These are phyloP conservation scores for Sicyos edulis DNA, from an alignment of 306 rosid genomes.

Conservation along the genomic window DNA sequence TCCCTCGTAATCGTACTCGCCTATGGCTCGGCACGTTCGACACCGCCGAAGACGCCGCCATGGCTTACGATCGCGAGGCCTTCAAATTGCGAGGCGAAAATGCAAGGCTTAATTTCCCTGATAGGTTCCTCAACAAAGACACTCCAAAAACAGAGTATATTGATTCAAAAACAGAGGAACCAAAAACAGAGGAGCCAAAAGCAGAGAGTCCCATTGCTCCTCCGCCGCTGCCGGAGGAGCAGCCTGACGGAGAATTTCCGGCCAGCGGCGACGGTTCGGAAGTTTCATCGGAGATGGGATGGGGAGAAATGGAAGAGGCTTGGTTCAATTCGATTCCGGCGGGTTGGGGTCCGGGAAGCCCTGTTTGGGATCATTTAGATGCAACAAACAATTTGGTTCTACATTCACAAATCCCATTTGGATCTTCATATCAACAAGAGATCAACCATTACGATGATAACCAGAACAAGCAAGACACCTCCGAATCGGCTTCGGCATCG, in stretches of 20 bases:
- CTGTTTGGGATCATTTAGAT: constrained; percentile 90
- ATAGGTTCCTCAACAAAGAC: constrained; percentile 52
- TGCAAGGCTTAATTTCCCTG: constrained; percentile 91
- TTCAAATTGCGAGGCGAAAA: constrained; percentile 84
- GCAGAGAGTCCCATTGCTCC: constrained; percentile 18
- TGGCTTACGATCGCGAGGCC: constrained; percentile 97
- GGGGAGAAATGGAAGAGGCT: constrained; percentile 82
- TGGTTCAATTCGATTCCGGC: constrained; percentile 83
- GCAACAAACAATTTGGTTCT: constrained; percentile 44
- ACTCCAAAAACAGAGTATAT: constrained; percentile 5
- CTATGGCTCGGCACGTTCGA: constrained; percentile 97
- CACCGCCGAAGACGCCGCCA: constrained; percentile 94
- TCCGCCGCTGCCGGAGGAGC: constrained; percentile 31
- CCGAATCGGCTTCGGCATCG: constrained; percentile 25
- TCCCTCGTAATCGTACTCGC: constrained; percentile 82
- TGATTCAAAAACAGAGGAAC: not conserved
- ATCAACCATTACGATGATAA: constrained; percentile 18
- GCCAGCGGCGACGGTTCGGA: constrained; percentile 35
- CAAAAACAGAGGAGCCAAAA: not conserved
- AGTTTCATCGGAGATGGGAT: constrained; percentile 47
- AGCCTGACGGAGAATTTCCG: constrained; percentile 32
- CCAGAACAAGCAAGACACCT: constrained; percentile 30
- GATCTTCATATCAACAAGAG: constrained; percentile 20
- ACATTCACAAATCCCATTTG: constrained; percentile 47
- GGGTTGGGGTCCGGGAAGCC: constrained; percentile 90